A percentile compares a stretch with the other conserved stretches of the same genome.
phyloP scores from a whole-genome alignment of 805 yeast genomes.

The Danielozyma ontarioensis region DNA sequence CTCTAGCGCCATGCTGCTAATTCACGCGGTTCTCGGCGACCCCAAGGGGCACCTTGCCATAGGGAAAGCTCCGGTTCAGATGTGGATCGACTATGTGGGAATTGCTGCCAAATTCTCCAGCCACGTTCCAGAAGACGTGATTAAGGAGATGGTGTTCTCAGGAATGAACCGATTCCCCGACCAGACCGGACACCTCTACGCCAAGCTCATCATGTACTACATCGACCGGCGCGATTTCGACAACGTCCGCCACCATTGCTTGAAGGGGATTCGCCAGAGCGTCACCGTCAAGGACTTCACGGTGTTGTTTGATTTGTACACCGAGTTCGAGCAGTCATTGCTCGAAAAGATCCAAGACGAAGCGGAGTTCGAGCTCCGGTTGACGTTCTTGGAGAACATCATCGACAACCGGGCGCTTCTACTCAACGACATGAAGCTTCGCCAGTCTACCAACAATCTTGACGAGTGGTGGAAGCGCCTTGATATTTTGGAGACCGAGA shows the following conservation, averaged over 20 bases:
- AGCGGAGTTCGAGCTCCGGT: slow-evolving; percentile 36
- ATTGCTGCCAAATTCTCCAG: slow-evolving; percentile 9
- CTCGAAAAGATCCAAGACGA: slow-evolving; percentile 7
- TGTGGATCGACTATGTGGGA: slow-evolving; percentile 45
- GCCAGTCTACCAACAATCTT: slow-evolving; percentile 58
- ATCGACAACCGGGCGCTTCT: slow-evolving; percentile 53
- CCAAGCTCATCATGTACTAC: slow-evolving; percentile 45
- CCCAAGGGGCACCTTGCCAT: slow-evolving; percentile 18
- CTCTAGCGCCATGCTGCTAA: slow-evolving; percentile 21
- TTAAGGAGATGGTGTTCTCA: slow-evolving; percentile 3
- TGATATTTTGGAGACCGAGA: slow-evolving; percentile 35
- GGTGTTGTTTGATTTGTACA: slow-evolving; percentile 54
- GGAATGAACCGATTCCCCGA: slow-evolving; percentile 45
- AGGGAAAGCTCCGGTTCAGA: slow-evolving; percentile 41
- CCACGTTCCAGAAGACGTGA: slow-evolving; percentile 1
- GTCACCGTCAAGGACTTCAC: slow-evolving; percentile 58
- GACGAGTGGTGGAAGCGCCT: slow-evolving; percentile 67
- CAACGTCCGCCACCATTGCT: slow-evolving; percentile 32
- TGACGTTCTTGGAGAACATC: slow-evolving; percentile 49
- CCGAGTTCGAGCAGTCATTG: slow-evolving; percentile 52
- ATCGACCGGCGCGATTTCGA: slow-evolving; percentile 24
- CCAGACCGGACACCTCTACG: slow-evolving; percentile 47
- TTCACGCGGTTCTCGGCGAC: slow-evolving; percentile 27
- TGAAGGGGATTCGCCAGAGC: slow-evolving; percentile 43
- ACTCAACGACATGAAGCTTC: slow-evolving; percentile 61